phyloP scores from a whole-genome alignment of 208 protist genomes.

The Trypanosoma grayi region DNA sequence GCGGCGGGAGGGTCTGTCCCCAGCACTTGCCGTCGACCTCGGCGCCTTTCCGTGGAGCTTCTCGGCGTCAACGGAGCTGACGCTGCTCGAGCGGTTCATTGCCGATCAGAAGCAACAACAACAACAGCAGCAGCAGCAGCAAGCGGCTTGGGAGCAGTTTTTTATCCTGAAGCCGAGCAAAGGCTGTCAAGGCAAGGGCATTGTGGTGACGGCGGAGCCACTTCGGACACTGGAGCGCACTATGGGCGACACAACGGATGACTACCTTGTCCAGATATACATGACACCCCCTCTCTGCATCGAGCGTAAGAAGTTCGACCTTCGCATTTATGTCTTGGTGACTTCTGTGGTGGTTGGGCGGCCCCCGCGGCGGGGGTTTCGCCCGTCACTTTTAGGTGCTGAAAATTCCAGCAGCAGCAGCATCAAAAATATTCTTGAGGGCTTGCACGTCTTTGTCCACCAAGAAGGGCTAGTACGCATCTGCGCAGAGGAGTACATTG shows the following conservation, averaged over 20 bases:
- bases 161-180: slow-evolving; percentile 90
- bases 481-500: slow-evolving; percentile 83
- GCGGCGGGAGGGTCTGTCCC: not conserved
- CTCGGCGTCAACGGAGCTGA: slow-evolving; percentile 35
- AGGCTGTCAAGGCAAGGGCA: slow-evolving; percentile 80
- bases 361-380: slow-evolving; percentile 5
- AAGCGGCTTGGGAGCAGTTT: slow-evolving; percentile 12
- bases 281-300: slow-evolving; percentile 88
- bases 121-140: not conserved
- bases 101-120: not conserved
- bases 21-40: slow-evolving; percentile 13
- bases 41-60: slow-evolving; percentile 52
- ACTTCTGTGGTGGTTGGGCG: slow-evolving; percentile 29
- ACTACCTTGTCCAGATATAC: slow-evolving; percentile 86
- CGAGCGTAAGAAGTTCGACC: slow-evolving; percentile 92
- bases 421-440: slow-evolving; percentile 28
- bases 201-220: slow-evolving; percentile 58
- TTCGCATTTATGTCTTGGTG: slow-evolving; percentile 93
- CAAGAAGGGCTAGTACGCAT: slow-evolving; percentile 90
- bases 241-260: slow-evolving; percentile 19
- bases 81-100: slow-evolving; percentile 31
- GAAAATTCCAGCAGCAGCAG: not conserved
- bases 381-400: not conserved
- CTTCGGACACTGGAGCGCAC: slow-evolving; percentile 41
- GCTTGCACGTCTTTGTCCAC: slow-evolving; percentile 81